These are phyloP conservation scores for Saccharata proteae DNA, from an alignment of 2,329 filamentous ascomycete genomes.

Conservation along the genomic window DNA sequence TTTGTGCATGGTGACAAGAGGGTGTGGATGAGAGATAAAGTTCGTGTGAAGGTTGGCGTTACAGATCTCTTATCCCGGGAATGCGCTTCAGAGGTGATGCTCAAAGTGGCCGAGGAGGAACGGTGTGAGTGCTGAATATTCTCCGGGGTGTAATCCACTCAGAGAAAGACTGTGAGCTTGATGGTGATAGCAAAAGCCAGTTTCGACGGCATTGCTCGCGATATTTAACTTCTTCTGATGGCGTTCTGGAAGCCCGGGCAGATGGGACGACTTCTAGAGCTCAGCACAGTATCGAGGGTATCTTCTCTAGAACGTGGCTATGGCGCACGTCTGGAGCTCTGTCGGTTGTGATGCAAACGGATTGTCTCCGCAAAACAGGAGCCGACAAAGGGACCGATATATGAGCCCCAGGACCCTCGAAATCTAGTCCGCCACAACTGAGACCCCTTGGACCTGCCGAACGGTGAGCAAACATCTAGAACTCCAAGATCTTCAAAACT, in stretches of 20 bases:
- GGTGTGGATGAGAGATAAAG: conserved; percentile 1
- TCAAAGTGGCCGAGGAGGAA: too few species aligned
- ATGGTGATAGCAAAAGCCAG: conserved; percentile 2
- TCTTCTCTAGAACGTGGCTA: conserved; percentile 7
- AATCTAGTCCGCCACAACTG: conserved; percentile 3
- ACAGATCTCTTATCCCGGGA: too few species aligned
- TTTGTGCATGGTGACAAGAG: conserved; percentile 13
- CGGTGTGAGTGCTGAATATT: too few species aligned
- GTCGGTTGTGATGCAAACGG: conserved; percentile 7
- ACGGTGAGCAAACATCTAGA: conserved; percentile 3
- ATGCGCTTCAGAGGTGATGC: too few species aligned
- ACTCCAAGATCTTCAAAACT: conserved; percentile 3
- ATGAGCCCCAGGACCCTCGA: conserved; percentile 1
- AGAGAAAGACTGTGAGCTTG: conserved; percentile 4
- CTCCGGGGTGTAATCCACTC: too few species aligned
- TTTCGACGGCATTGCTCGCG: conserved; percentile 10
- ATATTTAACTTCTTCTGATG: conserved; percentile 18
- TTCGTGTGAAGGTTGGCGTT: conserved; percentile 6
- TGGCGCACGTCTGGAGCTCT: conserved; percentile 9
- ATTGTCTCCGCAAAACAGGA: conserved; percentile 1
- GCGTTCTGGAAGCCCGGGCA: conserved; percentile 19
- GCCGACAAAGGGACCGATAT: conserved; percentile 7
- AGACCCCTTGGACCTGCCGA: conserved; percentile 1
- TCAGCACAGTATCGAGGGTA: neutral
- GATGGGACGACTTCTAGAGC: conserved; percentile 1